Evolutionary conservation across 495 filamentous ascomycete genomes (phyloP), one percentile per base, ranked within the genome.

Genomic region (Talaromyces borbonicus): DNA sequence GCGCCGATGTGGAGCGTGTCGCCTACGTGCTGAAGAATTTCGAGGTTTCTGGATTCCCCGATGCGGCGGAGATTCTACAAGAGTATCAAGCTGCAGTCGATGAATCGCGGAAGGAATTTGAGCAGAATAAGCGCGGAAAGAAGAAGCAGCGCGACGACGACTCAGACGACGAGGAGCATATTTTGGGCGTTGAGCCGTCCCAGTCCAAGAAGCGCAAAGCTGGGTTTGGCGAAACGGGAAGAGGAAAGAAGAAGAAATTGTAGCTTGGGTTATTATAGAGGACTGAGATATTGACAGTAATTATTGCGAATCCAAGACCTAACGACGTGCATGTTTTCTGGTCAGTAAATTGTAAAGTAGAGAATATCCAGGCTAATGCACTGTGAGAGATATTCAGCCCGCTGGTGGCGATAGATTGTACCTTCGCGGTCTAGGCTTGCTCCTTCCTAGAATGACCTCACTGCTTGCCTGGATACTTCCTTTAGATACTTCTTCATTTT

Each of bases 1-100:
- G 77, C 11, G 58, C 68, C 15, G 77, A 85, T 35, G 57, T 86
- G 15, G 84, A 89, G 55, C 80, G 75, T 35, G 81, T 79, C 20
- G 84, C 81, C 7, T 85, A 76, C 53, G 80, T 84, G 44, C 22
- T 72, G 9, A 52, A 60, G 31, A 56, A 66, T 55, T 42, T 67
- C 40, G 59, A 45, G 9, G 27, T 56, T 6, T 65, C 62, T 5
- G 62, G 53, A 7, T 59, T 56, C 46, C 38, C 38, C 6, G 22
- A 42, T 32, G 46, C 43, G 18, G 43, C 43, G 11, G 43, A 45
- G 18, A 45, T 45, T 25, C 12, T 45, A 19, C 12, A 23, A 18
- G 19, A 32, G 16, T 20, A 45, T 35, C 8, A 20, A n/a, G 43
- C 15, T 8, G 25, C 16, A 14, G 30, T 32, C 29, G 27, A 35